Conservation (phyloP, 2,329 filamentous ascomycete genomes). For the Venturia effusa region DNA sequence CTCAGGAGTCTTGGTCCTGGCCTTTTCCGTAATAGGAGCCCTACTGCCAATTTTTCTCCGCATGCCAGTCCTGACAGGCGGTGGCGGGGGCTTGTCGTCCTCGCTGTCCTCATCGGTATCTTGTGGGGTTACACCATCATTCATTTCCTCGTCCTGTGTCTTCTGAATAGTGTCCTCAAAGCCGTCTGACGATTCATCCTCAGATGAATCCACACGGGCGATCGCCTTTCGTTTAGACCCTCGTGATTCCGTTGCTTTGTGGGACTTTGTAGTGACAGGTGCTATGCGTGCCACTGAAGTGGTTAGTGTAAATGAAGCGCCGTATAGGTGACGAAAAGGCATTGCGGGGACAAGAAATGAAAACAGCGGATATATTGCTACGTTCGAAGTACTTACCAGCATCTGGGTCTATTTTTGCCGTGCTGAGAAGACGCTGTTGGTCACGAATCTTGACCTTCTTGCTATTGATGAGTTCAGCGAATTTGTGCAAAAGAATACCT, state of each 20-base stretch:
- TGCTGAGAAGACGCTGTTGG: constrained; percentile 7
- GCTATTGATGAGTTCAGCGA: constrained; percentile 59
- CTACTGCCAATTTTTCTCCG: not conserved
- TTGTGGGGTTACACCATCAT: constrained; percentile 23
- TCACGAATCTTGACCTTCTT: constrained; percentile 73
- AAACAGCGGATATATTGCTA: not conserved
- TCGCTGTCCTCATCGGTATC: constrained; percentile 18
- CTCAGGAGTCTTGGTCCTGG: not conserved
- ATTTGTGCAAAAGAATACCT: constrained; percentile 55
- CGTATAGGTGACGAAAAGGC: not conserved
- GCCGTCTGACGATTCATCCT: constrained; percentile 17
- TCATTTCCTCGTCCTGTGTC: constrained; percentile 13
- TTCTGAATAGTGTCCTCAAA: constrained; percentile 21
- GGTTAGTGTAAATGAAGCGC: not conserved
- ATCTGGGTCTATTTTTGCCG: constrained; percentile 19
- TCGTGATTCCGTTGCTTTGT: constrained; percentile 22
- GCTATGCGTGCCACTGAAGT: constrained; percentile 10
- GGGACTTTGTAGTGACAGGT: constrained; percentile 20
- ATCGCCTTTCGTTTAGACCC: constrained; percentile 20
- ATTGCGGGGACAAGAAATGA: not conserved
- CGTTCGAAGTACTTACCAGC: constrained; percentile 17
- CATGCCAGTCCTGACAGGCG: not conserved
- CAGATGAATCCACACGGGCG: constrained; percentile 12
- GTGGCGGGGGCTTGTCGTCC: not conserved
- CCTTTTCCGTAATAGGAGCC: not conserved